Conservation (phyloP, 129 eudicot genomes). For the Pseudognaphalium luteoalbum region DNA sequence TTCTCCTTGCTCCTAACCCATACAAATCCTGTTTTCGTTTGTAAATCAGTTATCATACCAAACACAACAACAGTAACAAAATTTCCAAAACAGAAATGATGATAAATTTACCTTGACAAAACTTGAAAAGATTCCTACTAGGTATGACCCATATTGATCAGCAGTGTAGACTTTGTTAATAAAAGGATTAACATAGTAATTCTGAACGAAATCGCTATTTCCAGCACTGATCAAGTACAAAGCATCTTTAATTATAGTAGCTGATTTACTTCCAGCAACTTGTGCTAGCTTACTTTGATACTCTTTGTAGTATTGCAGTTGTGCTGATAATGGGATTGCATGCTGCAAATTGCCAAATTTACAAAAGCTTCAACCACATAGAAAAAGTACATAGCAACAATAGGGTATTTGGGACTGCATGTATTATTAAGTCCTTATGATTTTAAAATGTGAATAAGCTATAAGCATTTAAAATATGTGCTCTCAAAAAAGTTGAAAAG, state of each 20-base stretch:
- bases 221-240: conserved; percentile 56
- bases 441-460: not conserved
- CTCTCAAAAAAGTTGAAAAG: not conserved
- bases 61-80: not conserved
- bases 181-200: conserved; percentile 64
- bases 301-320: conserved; percentile 58
- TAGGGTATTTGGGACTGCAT: not conserved
- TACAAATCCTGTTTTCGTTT: conserved; percentile 53
- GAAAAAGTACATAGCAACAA: not conserved
- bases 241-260: conserved; percentile 52
- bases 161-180: conserved; percentile 62
- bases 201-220: conserved; percentile 63
- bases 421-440: not conserved
- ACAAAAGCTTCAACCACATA: not conserved
- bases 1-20: conserved; percentile 78
- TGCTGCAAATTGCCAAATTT: conserved; percentile 44
- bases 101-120: conserved; percentile 50
- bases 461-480: not conserved
- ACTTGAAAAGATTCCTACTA: conserved; percentile 48
- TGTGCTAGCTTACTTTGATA: conserved; percentile 52
- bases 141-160: conserved; percentile 55
- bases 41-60: not conserved
- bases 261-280: conserved; percentile 66
- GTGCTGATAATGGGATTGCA: conserved; percentile 63
- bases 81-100: not conserved